Conservation (phyloP, 768 basidiomycete genomes). For the Rhizopogon salebrosus region DNA sequence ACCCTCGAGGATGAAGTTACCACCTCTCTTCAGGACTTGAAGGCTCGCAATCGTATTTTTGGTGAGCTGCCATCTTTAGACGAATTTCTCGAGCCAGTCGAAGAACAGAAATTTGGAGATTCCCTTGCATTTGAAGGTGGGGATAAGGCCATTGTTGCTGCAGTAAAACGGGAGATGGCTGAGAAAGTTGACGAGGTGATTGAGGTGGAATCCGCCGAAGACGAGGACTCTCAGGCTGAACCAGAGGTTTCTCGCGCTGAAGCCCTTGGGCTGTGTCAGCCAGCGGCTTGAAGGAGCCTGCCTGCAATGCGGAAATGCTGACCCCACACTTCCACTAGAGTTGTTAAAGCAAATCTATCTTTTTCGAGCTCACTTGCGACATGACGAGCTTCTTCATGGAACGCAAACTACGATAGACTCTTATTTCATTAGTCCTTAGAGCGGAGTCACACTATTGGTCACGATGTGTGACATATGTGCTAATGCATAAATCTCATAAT, state of each 20-base stretch:
- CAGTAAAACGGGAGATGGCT: constrained; percentile 3
- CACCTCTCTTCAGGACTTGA: too few species aligned
- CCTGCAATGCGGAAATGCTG: not conserved
- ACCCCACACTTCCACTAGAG: not conserved
- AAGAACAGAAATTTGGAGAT: not conserved
- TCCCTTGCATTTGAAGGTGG: constrained; percentile 2
- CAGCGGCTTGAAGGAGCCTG: not conserved
- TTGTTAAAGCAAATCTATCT: not conserved
- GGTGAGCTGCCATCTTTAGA: not conserved
- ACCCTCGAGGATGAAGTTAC: too few species aligned
- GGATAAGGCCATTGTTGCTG: not conserved
- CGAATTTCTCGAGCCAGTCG: not conserved
- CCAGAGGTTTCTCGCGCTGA: not conserved
- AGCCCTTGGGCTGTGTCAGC: not conserved
- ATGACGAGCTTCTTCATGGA: not conserved
- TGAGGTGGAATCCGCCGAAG: not conserved
- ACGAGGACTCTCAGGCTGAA: not conserved
- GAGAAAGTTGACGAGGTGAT: constrained; percentile 1
- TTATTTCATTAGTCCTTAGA: not conserved
- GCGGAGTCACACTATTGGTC: too few species aligned
- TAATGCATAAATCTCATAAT: too few species aligned
- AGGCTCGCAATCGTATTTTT: not conserved
- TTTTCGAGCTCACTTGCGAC: not conserved
- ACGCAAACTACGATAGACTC: not conserved
- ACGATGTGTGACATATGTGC: too few species aligned